These are phyloP conservation scores for Trichoderma sp. DNA, from an alignment of 2,329 filamentous ascomycete genomes.

Conservation along the genomic window DNA sequence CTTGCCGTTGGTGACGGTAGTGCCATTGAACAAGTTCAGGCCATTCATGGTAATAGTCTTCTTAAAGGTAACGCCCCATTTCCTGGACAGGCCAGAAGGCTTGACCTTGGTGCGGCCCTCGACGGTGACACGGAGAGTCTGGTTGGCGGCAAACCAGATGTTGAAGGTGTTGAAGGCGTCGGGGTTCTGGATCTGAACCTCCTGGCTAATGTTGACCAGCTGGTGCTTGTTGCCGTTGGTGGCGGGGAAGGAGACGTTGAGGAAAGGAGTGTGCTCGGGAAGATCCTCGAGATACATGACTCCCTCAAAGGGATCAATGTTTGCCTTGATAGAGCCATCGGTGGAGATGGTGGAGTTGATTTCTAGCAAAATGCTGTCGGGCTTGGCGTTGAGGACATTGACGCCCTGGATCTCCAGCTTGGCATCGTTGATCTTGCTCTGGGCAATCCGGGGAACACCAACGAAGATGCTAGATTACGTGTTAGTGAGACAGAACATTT, in stretches of 20 bases:
- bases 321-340: conserved; percentile 51
- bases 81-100: conserved; percentile 47
- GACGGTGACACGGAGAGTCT: conserved; percentile 50
- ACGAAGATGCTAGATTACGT: conserved; percentile 49
- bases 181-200: conserved; percentile 45
- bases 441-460: conserved; percentile 54
- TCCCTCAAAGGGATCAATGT: conserved; percentile 49
- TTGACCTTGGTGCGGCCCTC: conserved; percentile 51
- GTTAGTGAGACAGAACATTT: neutral
- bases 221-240: conserved; percentile 49
- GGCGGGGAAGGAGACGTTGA: conserved; percentile 49
- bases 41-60: conserved; percentile 53
- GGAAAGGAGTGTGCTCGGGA: conserved; percentile 47
- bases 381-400: conserved; percentile 45
- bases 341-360: conserved; percentile 56
- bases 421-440: conserved; percentile 53
- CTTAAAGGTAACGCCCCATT: conserved; percentile 52
- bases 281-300: conserved; percentile 54
- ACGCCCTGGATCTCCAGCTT: conserved; percentile 52
- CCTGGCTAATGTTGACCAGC: conserved; percentile 51
- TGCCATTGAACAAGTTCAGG: conserved; percentile 55
- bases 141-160: conserved; percentile 49
- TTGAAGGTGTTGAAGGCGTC: conserved; percentile 55
- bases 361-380: conserved; percentile 46
- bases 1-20: conserved; percentile 48